Conservation (phyloP, 768 basidiomycete genomes). For the Amanita rubescens region DNA sequence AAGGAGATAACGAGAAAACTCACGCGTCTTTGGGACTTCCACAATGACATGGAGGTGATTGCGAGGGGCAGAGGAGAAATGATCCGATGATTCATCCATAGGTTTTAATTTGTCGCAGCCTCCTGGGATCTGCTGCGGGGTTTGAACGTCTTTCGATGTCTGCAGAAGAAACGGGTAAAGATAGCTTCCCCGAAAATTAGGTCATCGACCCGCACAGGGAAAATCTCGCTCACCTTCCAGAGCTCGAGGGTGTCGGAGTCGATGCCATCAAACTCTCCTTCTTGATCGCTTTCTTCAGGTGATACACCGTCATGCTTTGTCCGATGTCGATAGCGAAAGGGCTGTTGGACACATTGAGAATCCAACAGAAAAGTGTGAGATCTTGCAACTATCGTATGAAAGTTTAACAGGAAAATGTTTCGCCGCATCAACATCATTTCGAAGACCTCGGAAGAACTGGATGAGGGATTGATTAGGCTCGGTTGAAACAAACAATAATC, state of each 20-base stretch:
- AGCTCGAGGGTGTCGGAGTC: slow-evolving; percentile 8
- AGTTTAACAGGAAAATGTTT: slow-evolving; percentile 7
- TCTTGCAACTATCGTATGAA: slow-evolving; percentile 4
- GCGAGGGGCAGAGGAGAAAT: slow-evolving; percentile 9
- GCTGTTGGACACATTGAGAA: slow-evolving; percentile 10
- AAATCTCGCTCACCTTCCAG: slow-evolving; percentile 14
- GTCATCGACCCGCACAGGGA: slow-evolving; percentile 3
- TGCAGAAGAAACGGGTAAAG: slow-evolving; percentile 10
- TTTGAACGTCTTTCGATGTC: slow-evolving; percentile 4
- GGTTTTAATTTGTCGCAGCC: slow-evolving; percentile 7
- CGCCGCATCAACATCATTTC: no score
- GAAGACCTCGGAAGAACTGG: no score
- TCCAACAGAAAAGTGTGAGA: slow-evolving; percentile 15
- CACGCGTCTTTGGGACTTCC: slow-evolving; percentile 7
- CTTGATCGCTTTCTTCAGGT: slow-evolving; percentile 12
- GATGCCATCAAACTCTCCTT: slow-evolving; percentile 9
- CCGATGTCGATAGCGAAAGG: slow-evolving; percentile 13
- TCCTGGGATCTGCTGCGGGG: slow-evolving; percentile 4
- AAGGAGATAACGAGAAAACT: no score
- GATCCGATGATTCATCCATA: slow-evolving; percentile 1
- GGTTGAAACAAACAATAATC: no score
- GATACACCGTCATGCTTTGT: slow-evolving; percentile 10
- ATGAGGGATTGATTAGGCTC: no score
- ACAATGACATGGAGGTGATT: slow-evolving; percentile 14
- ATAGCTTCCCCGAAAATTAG: slow-evolving; percentile 12